Evolutionary conservation across 176 grass and related monocot species (phyloP).

Genomic region (Oropetium thomaeum): DNA sequence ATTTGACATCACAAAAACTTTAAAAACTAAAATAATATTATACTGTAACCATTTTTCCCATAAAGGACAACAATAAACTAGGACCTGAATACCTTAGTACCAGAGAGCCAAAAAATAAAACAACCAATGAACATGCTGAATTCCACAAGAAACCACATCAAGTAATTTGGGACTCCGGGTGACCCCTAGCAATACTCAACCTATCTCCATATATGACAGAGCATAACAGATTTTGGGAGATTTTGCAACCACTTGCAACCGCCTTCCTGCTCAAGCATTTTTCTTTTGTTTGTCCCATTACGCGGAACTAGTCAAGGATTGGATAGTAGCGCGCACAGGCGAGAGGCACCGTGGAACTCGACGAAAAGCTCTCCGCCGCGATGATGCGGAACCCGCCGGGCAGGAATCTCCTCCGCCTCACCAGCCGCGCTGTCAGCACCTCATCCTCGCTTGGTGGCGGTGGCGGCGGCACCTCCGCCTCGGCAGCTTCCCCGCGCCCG

Average conservation of each 20-base stretch:
- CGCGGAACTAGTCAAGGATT: constrained; percentile 19
- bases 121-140: constrained; percentile 23
- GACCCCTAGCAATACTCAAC: constrained; percentile 56
- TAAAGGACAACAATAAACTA: too few species aligned
- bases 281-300: not conserved
- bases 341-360: not conserved
- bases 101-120: not conserved
- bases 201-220: not conserved
- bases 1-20: too few species aligned
- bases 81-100: not conserved
- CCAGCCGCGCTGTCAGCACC: constrained; percentile 39
- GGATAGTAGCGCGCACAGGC: constrained; percentile 30
- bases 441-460: constrained; percentile 20
- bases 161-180: constrained; percentile 24
- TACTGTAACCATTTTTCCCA: too few species aligned
- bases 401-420: constrained; percentile 55
- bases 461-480: constrained; percentile 17
- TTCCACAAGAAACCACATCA: constrained; percentile 37
- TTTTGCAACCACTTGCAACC: not conserved
- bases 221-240: not conserved
- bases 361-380: constrained; percentile 11
- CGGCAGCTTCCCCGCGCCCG: constrained; percentile 34
- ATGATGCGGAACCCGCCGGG: constrained; percentile 56
- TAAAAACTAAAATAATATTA: too few species aligned
- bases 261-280: constrained; percentile 3